Conservation (phyloP, 2,329 filamentous ascomycete genomes). For the Ophiostoma montium region DNA sequence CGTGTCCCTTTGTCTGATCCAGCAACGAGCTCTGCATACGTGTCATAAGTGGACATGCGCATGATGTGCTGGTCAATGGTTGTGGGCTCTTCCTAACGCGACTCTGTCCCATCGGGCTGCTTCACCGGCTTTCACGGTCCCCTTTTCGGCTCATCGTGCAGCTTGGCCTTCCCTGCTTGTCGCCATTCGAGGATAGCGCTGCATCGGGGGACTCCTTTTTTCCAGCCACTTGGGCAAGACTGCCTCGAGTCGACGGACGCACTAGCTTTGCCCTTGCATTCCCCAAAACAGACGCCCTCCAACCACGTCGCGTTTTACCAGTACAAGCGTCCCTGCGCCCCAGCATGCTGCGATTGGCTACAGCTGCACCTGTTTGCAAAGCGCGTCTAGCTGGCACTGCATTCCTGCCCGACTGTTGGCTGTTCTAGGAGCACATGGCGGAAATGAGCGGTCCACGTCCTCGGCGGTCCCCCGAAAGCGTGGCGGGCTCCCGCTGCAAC, state of each 20-base stretch:
- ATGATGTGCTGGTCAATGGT: neutral
- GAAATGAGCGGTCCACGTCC: conserved; percentile 4
- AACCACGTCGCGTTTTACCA: neutral
- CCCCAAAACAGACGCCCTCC: too few relatives aligned
- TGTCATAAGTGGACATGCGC: neutral
- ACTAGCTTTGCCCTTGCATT: too few relatives aligned
- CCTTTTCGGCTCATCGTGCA: neutral
- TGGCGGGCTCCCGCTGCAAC: neutral
- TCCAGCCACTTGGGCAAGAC: too few relatives aligned
- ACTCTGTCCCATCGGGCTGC: neutral
- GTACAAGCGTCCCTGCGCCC: neutral
- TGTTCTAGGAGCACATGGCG: conserved; percentile 1
- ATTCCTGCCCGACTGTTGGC: conserved; percentile 6
- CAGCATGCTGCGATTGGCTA: conserved; percentile 6
- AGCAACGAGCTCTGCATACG: neutral
- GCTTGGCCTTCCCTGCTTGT: too few relatives aligned
- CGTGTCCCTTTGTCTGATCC: neutral
- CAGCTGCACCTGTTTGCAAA: neutral
- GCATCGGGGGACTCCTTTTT: too few relatives aligned
- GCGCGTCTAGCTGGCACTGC: neutral
- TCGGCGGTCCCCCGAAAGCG: conserved; percentile 2
- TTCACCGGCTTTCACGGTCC: neutral
- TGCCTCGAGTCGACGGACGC: too few relatives aligned
- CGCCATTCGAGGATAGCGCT: too few relatives aligned
- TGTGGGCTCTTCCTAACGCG: neutral